Conservation (phyloP, 257 asterid species). For the Scutellaria barbata region DNA sequence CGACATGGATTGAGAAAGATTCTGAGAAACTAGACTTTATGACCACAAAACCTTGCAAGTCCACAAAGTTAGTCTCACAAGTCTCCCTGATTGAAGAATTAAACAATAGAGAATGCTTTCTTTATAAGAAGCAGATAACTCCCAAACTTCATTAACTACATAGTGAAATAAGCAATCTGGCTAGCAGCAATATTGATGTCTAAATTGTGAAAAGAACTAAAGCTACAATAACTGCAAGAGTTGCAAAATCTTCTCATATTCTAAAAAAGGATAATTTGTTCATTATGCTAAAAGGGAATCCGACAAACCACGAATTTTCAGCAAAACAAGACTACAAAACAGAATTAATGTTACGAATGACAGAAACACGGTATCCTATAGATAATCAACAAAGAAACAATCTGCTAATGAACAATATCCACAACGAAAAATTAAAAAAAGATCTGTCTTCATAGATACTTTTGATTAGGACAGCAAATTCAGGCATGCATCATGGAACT, state of each 20-base stretch:
- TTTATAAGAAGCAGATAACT: not conserved
- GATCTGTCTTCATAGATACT: not conserved
- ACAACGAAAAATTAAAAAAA: not conserved
- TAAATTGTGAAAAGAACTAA: not conserved
- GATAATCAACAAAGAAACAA: not conserved
- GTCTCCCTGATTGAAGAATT: not conserved
- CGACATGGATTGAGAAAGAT: conserved; percentile 59
- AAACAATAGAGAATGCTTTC: not conserved
- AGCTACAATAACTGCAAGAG: not conserved
- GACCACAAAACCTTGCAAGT: conserved; percentile 33
- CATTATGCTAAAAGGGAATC: not conserved
- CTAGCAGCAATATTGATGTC: not conserved
- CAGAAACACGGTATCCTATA: not conserved
- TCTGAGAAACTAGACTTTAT: conserved; percentile 53
- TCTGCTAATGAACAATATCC: not conserved
- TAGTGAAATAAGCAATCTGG: not conserved
- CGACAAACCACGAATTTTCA: not conserved
- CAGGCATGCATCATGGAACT: conserved; percentile 22
- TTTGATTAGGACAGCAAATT: not conserved
- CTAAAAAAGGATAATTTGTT: not conserved
- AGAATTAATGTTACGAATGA: not conserved
- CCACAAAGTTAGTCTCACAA: not conserved
- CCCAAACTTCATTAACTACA: conserved; percentile 3
- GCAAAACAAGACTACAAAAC: not conserved
- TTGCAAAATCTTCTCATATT: not conserved